Conservation (phyloP, 2,329 filamentous ascomycete genomes). For the Penicillium olsonii region DNA sequence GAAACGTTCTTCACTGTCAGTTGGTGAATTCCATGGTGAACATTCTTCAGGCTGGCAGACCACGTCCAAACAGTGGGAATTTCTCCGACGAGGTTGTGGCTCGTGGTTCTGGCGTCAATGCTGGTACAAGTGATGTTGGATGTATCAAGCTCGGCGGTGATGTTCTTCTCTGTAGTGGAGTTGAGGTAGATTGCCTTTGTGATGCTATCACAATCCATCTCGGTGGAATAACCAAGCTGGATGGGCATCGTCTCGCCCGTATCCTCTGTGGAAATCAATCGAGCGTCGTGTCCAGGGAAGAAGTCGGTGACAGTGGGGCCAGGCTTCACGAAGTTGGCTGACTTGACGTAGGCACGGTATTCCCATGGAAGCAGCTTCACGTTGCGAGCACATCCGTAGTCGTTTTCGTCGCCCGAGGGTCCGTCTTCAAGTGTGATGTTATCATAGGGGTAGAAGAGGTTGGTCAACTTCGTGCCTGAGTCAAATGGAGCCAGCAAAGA, state of each 20-base stretch:
- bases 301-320: constrained; percentile 62
- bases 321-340: constrained; percentile 51
- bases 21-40: constrained; percentile 62
- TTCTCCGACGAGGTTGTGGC: constrained; percentile 49
- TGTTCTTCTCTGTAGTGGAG: constrained; percentile 55
- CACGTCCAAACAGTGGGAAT: constrained; percentile 59
- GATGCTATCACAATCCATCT: constrained; percentile 62
- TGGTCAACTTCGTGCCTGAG: constrained; percentile 57
- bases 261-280: constrained; percentile 54
- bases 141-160: constrained; percentile 47
- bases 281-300: constrained; percentile 61
- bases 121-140: constrained; percentile 49
- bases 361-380: constrained; percentile 58
- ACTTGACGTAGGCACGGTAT: constrained; percentile 62
- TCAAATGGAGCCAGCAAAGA: constrained; percentile 59
- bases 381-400: constrained; percentile 58
- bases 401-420: constrained; percentile 47
- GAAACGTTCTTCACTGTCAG: constrained; percentile 51
- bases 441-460: constrained; percentile 65
- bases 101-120: constrained; percentile 32
- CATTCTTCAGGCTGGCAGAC: constrained; percentile 54
- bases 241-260: constrained; percentile 50
- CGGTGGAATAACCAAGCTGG: constrained; percentile 57
- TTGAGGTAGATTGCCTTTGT: constrained; percentile 52
- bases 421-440: constrained; percentile 53